Evolutionary conservation across 2,329 filamentous ascomycete species (phyloP).

Genomic region (Calonectria naviculata): DNA sequence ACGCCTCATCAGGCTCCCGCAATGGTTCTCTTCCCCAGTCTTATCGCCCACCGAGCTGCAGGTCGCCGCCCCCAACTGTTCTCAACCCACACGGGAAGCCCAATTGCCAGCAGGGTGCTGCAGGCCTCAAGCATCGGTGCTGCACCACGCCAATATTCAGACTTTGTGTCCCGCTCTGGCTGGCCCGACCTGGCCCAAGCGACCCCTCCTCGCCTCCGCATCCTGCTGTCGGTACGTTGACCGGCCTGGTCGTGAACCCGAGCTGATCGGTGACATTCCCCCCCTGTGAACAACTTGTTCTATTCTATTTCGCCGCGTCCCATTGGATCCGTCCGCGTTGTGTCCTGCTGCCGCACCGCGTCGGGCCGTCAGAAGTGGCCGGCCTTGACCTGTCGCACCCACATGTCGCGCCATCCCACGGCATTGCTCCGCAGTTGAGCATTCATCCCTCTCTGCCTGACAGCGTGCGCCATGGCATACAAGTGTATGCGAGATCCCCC

Average conservation of each 20-base stretch:
- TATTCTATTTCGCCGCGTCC: neutral
- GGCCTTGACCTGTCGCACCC: conserved; percentile 9
- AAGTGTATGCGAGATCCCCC: conserved; percentile 34
- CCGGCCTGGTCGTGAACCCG: conserved; percentile 15
- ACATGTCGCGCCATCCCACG: conserved; percentile 7
- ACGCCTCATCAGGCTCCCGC: neutral
- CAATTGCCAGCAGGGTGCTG: conserved; percentile 6
- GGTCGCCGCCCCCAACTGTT: neutral
- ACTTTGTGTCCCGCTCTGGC: conserved; percentile 25
- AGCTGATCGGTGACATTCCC: neutral
- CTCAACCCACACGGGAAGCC: neutral
- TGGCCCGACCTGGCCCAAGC: conserved; percentile 1
- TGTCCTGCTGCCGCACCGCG: conserved; percentile 6
- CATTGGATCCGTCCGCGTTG: conserved; percentile 11
- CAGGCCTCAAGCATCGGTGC: conserved; percentile 7
- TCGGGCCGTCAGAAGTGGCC: conserved; percentile 20
- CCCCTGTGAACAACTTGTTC: conserved; percentile 1
- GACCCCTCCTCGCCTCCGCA: neutral
- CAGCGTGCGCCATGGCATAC: conserved; percentile 23
- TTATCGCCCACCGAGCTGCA: conserved; percentile 3
- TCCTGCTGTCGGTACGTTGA: conserved; percentile 3
- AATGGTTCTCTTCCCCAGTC: conserved; percentile 9
- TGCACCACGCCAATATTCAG: conserved; percentile 1
- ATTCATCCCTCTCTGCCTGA: neutral
- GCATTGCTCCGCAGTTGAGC: conserved; percentile 2